These are phyloP conservation scores for Teunomyces tritomae DNA, from an alignment of 805 yeast species.

Conservation along the genomic window DNA sequence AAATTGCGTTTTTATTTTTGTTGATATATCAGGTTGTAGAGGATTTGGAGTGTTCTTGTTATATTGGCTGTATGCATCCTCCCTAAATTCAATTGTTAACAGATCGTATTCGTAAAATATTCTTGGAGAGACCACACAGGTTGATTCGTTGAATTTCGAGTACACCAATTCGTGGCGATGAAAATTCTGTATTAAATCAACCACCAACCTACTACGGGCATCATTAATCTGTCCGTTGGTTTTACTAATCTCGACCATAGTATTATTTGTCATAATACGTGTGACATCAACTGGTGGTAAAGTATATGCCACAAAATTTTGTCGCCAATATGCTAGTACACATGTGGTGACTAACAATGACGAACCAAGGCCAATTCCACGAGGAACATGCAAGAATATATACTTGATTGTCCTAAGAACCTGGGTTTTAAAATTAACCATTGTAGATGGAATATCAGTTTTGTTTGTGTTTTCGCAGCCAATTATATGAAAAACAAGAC, in stretches of 20 bases:
- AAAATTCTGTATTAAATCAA: background rate
- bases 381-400: background rate
- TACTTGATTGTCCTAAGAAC: background rate
- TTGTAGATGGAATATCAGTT: background rate
- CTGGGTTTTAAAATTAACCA: background rate
- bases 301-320: background rate
- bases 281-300: background rate
- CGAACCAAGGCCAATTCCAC: background rate
- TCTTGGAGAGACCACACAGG: background rate
- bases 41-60: background rate
- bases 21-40: background rate
- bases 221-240: background rate
- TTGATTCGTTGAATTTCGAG: background rate
- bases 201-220: background rate
- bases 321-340: background rate
- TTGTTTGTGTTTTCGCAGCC: conserved; percentile 4
- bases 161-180: background rate
- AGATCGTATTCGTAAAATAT: background rate
- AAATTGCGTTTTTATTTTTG: background rate
- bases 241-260: background rate
- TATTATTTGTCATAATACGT: background rate
- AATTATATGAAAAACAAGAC: background rate
- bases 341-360: background rate
- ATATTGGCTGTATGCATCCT: background rate
- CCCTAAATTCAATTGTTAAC: background rate